Base-by-base conservation (phyloP, 2,329 filamentous ascomycete species). In the Hawksworthiomyces lignivorus region DNA sequence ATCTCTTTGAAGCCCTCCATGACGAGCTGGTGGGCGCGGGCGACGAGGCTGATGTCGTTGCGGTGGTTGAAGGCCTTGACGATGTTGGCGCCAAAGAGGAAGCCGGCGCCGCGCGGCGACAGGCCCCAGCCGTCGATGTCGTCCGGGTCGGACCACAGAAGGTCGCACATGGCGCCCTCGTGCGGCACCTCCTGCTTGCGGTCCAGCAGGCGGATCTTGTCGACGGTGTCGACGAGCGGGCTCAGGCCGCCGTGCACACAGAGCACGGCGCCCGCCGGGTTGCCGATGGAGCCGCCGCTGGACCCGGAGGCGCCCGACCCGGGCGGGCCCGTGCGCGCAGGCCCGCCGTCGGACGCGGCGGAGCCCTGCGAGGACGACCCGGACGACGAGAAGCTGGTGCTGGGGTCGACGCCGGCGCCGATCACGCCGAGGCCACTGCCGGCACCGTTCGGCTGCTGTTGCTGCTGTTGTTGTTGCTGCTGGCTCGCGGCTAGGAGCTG, bases 1-100 rank as follows among this genome's bases (percentile, higher is more conserved):
- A 97, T 97, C 61, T 97, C 92, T 66, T 97, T 97, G 64, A 96
- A 98, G 0, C 92, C 92, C 61, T 98, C 92, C 92, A 97, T 98
- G 50, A 98, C 92, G 18, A 98, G 79, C 62, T 98, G 92, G 59
- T 98, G 92, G 1, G 92, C 92, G 42, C 92, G 80, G 15, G 90
- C 92, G 50, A 98, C 92, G 39, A 98, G 73, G 18, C 83, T 87
- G 21, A 98, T 74, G 57, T 95, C 87, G 61, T 98, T 98, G 44
- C 81, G 78, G 63, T 96, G 83, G 64, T 97, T 98, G 69, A 98
- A 98, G 50, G 82, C 80, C 56, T 92, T 94, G 56, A 97, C 90
- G 44, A 97, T 97, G 58, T 96, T 89, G 4, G 86, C 82, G 39
- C 92, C 92, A 52, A 98, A 98, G 11, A 97, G 72, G 67, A 96